A percentile compares a stretch with the other conserved stretches of the same genome.
phyloP scores from a whole-genome alignment of 148 eudicot genomes.

The Suaeda aralocaspica region DNA sequence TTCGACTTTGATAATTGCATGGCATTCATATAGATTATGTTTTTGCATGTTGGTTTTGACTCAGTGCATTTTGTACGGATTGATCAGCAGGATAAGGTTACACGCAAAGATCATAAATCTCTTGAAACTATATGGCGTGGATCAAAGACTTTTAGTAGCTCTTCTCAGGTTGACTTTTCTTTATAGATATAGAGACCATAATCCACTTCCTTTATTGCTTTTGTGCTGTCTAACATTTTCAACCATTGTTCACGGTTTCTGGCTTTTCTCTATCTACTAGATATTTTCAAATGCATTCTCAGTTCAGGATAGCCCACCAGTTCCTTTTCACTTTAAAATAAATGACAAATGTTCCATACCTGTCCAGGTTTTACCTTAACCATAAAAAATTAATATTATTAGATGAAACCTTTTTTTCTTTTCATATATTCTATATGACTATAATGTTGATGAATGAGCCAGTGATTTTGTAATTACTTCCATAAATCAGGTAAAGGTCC shows the following conservation, averaged over 20 bases:
- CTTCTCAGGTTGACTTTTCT: slow-evolving; percentile 56
- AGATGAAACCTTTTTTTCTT: neutral
- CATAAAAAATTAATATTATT: neutral
- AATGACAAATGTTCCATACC: slow-evolving; percentile 26
- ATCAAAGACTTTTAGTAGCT: slow-evolving; percentile 78
- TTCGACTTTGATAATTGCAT: neutral
- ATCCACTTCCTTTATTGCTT: neutral
- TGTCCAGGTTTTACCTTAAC: slow-evolving; percentile 52
- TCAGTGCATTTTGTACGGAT: slow-evolving; percentile 91
- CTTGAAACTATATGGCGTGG: too few relatives aligned
- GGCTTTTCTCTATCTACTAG: slow-evolving; percentile 33
- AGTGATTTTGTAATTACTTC: slow-evolving; percentile 62
- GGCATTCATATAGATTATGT: slow-evolving; percentile 2
- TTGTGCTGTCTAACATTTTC: neutral
- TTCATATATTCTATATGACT: slow-evolving; percentile 53
- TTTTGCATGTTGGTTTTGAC: slow-evolving; percentile 74
- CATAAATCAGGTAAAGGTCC: slow-evolving; percentile 47
- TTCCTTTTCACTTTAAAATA: slow-evolving; percentile 69
- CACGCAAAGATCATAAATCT: slow-evolving; percentile 58
- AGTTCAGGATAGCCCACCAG: slow-evolving; percentile 67
- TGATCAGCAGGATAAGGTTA: slow-evolving; percentile 79
- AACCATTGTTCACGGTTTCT: neutral
- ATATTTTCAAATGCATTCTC: slow-evolving; percentile 79
- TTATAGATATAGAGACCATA: neutral
- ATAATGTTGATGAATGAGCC: slow-evolving; percentile 64